Base-by-base conservation (phyloP, 306 rosid species). In the Quillaja saponaria region DNA sequence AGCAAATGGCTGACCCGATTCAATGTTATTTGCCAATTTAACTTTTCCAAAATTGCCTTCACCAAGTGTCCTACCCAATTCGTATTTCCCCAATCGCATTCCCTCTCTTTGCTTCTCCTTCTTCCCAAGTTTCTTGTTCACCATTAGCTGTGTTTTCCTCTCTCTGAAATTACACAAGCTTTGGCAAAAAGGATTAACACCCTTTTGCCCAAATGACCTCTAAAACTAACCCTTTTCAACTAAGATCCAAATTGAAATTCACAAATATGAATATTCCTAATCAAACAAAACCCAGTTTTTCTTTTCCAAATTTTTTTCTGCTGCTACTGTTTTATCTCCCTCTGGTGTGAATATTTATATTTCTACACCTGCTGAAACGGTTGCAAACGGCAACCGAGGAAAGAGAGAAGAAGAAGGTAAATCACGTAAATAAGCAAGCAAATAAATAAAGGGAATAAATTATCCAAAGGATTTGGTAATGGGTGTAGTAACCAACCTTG, bases 11-110 rank as follows among this genome's bases (percentile, higher is more conserved):
- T 77, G 83, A 3, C 79, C 88, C n/a, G 95, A 70, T 15, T 72
- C 82, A 10, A 71, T 62, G 78, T 88, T 64, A 58, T 28, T 77
- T 0, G 95, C 97, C 8, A 88, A 76, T 57, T 88, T 91, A 0
- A 91, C 97, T 71, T 91, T 91, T 0, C 96, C 97, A 45, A 91
- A 88, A 78, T 86, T 91, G 12, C 97, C 97, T 52, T 91, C 92
- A 1, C 97, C 97, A 0, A 91, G 78, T 20, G 81, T 91, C 70
- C 80, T 79, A 13, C 97, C 97, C 57, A 91, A 63, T 53, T 82
- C 86, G 64, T 91, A 88, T 68, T 88, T 91, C 18, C 95, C 97
- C 17, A 85, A 75, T 66, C 44, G 77, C 80, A 73, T 76, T 80
- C 76, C 80, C 63, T 68, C 21, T 10, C 18, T 41, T 25, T 60